Evolutionary conservation across 2,329 filamentous ascomycete species (phyloP), one percentile per base, ranked within the genome.

Genomic region (Scedosporium apiospermum): DNA sequence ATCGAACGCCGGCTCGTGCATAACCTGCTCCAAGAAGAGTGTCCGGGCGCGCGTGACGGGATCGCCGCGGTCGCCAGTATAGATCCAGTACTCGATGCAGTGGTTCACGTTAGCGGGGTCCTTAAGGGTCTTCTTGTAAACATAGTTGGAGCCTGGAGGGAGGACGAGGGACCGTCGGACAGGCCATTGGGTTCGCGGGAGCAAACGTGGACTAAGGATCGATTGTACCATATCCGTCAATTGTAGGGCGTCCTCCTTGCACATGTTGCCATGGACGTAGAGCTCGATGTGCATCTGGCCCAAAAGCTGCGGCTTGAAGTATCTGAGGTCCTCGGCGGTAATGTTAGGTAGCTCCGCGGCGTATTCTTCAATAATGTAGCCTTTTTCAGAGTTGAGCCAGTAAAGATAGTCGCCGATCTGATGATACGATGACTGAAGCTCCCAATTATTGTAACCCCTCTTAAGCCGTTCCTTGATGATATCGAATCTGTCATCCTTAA

Each of bases 1-100:
- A 74, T 99, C 91, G 71, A 98, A 99, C 7, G 89, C 89, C 3
- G 93, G 93, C 76, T 99, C 95, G 63, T 96, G 90, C 0, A 91
- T 87, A 77, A 99, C 89, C 74, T 98, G 95, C 27, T 91, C 89
- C 51, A 97, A 82, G 5, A 99, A 81, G 51, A 96, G 80, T 0
- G 90, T 82, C 73, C 90, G 92, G 14, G 93, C 90, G 18, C 91
- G 85, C 12, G 90, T 74, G 5, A 75, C 71, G n/a, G 87, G 82
- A 70, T 96, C 87, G 3, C 84, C 81, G 66, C 86, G 84, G 65
- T 85, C 82, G 21, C 90, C 89, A 57, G 91, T 78, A 63, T 86
- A 87, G 9, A 93, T 79, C 69, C 88, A 87, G 65, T 91, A 92
- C 49, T 93, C 90, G 61, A 95, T 87, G 66, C 88, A 92, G 72